A percentile compares a stretch with the other conserved stretches of the same genome.
phyloP scores from a whole-genome alignment of 164 flowering plant species.

The Chimonanthus salicifolius region DNA sequence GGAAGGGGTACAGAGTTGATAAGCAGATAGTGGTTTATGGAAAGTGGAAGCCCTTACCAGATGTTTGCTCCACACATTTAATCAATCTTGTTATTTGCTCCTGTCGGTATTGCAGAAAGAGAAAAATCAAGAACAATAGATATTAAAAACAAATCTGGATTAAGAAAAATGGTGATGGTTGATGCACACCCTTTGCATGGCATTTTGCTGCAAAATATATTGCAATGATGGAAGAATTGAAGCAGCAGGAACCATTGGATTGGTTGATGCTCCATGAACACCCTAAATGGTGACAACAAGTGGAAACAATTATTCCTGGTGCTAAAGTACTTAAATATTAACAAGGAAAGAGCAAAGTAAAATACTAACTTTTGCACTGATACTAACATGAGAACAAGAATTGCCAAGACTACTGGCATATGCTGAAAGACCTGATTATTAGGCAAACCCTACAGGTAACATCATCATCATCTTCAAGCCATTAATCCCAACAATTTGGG shows the following conservation, averaged over 20 bases:
- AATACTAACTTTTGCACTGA: neutral
- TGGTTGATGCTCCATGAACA: slow-evolving; percentile 38
- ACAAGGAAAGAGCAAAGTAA: no score
- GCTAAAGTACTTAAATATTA: no score
- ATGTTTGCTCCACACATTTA: slow-evolving; percentile 34
- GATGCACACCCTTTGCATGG: slow-evolving; percentile 45
- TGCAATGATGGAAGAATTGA: slow-evolving; percentile 70
- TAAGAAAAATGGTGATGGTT: neutral
- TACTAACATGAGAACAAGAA: neutral
- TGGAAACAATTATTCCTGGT: no score
- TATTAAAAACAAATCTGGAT: neutral
- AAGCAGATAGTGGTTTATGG: neutral
- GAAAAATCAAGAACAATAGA: slow-evolving; percentile 7
- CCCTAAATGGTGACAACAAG: slow-evolving; percentile 34
- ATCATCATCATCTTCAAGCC: no score
- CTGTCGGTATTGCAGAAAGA: slow-evolving; percentile 27
- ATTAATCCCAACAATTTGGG: no score
- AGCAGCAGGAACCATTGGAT: slow-evolving; percentile 28
- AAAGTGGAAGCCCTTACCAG: slow-evolving; percentile 29
- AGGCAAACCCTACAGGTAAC: neutral
- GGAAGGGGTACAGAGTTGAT: neutral
- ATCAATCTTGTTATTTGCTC: slow-evolving; percentile 49
- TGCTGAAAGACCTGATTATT: neutral
- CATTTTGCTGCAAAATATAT: slow-evolving; percentile 46
- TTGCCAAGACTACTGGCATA: neutral